Percentiles rank a stretch among this genome's conserved stretches.
These are phyloP conservation scores for Thalassiosira exigua DNA, from an alignment of 352 stramenopile genomes.

Conservation along the genomic window DNA sequence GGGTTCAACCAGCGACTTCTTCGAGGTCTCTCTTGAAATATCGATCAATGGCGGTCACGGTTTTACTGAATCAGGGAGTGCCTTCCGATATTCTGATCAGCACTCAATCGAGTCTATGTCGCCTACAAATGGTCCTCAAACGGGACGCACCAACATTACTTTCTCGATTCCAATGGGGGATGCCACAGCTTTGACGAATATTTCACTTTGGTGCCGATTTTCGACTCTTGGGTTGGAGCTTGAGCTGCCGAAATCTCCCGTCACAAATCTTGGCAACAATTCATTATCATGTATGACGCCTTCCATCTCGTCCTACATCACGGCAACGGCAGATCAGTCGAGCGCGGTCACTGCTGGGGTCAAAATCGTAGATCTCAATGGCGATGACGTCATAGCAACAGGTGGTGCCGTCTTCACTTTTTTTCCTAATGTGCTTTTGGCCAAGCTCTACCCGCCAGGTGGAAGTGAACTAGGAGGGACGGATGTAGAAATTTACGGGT, in stretches of 20 bases:
- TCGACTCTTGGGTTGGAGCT: not conserved
- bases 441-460: conserved; percentile 20
- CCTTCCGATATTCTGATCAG: conserved; percentile 26
- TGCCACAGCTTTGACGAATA: not conserved
- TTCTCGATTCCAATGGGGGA: conserved; percentile 18
- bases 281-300: conserved; percentile 20
- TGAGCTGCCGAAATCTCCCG: not conserved
- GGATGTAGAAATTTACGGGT: conserved; percentile 26
- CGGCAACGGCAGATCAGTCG: not conserved
- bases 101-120: conserved; percentile 5
- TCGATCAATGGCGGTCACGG: conserved; percentile 31
- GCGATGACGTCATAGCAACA: conserved; percentile 2
- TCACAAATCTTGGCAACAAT: conserved; percentile 11
- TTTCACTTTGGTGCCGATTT: conserved; percentile 9
- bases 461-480: conserved; percentile 37
- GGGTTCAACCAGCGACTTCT: too few relatives aligned
- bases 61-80: conserved; percentile 19
- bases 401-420: conserved; percentile 7
- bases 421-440: conserved; percentile 23
- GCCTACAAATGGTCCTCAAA: conserved; percentile 15
- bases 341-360: conserved; percentile 7
- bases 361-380: conserved; percentile 8
- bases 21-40: conserved; percentile 22
- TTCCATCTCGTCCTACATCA: conserved; percentile 1
- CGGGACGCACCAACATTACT: conserved; percentile 11